Percentiles rank a stretch among this genome's conserved stretches.
phyloP scores from a whole-genome alignment of 257 asterid genomes.

The Nyctanthes arbortristis region DNA sequence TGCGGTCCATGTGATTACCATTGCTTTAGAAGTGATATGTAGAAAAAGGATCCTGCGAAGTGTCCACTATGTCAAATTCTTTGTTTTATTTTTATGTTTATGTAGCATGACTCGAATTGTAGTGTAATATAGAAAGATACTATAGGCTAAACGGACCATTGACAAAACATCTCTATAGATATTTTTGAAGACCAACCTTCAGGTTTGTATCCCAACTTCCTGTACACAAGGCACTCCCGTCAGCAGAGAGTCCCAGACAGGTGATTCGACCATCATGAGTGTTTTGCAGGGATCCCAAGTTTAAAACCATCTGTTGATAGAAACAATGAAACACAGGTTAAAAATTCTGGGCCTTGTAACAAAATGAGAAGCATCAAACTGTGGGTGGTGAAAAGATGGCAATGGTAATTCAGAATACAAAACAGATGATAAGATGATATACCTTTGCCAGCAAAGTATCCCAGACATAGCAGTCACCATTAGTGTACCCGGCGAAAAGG shows the following conservation, averaged over 20 bases:
- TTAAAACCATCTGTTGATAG: slow-evolving; percentile 62
- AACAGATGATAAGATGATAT: slow-evolving; percentile 3
- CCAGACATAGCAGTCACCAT: slow-evolving; percentile 93
- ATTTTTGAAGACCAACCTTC: slow-evolving; percentile 57
- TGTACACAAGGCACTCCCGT: slow-evolving; percentile 97
- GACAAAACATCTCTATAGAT: background rate
- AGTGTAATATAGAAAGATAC: no score
- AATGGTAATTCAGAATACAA: background rate
- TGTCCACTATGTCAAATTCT: background rate
- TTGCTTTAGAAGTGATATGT: no score
- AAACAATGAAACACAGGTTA: background rate
- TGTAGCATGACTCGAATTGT: no score
- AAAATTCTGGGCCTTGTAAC: background rate
- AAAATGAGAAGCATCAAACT: background rate
- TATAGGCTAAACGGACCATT: background rate
- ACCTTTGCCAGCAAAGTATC: slow-evolving; percentile 96
- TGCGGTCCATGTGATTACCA: no score
- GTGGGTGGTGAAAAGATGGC: background rate
- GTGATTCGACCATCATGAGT: slow-evolving; percentile 78
- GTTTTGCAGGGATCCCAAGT: slow-evolving; percentile 87
- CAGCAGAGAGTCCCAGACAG: slow-evolving; percentile 92
- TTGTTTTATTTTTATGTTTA: no score
- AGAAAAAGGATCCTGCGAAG: no score
- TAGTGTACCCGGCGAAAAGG: slow-evolving; percentile 82
- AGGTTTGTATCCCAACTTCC: slow-evolving; percentile 96